Conservation (phyloP, 2,329 filamentous ascomycete genomes). For the Rugonectria rugulosa region DNA sequence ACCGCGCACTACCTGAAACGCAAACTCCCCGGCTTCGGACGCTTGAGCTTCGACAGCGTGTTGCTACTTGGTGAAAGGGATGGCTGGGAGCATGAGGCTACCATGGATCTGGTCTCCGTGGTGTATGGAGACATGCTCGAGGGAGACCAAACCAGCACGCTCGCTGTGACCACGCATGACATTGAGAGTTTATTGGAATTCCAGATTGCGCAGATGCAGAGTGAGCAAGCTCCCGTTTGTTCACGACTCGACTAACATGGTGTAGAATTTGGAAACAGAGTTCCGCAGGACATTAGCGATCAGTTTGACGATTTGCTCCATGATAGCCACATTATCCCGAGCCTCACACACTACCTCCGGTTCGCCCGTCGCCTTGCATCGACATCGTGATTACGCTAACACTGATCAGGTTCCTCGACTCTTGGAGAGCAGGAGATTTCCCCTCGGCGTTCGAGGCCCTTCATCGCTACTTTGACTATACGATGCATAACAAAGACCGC, state of each 20-base stretch:
- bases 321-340: constrained; percentile 73
- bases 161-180: constrained; percentile 76
- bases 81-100: constrained; percentile 56
- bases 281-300: constrained; percentile 76
- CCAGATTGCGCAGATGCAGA: constrained; percentile 87
- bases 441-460: constrained; percentile 88
- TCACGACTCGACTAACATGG: constrained; percentile 12
- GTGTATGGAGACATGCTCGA: constrained; percentile 62
- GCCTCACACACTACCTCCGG: constrained; percentile 78
- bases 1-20: constrained; percentile 72
- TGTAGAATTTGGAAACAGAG: constrained; percentile 75
- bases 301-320: constrained; percentile 74
- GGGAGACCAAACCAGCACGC: constrained; percentile 48
- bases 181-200: constrained; percentile 84
- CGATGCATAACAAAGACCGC: constrained; percentile 83
- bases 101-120: constrained; percentile 55
- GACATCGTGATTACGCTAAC: constrained; percentile 19
- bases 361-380: constrained; percentile 40
- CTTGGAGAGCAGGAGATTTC: constrained; percentile 91
- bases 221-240: constrained; percentile 51
- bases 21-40: constrained; percentile 66
- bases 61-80: constrained; percentile 57
- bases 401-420: constrained; percentile 77
- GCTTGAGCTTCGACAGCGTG: constrained; percentile 66
- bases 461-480: constrained; percentile 96